Conservation (phyloP, 306 rosid species). For the Quercus cerris region DNA sequence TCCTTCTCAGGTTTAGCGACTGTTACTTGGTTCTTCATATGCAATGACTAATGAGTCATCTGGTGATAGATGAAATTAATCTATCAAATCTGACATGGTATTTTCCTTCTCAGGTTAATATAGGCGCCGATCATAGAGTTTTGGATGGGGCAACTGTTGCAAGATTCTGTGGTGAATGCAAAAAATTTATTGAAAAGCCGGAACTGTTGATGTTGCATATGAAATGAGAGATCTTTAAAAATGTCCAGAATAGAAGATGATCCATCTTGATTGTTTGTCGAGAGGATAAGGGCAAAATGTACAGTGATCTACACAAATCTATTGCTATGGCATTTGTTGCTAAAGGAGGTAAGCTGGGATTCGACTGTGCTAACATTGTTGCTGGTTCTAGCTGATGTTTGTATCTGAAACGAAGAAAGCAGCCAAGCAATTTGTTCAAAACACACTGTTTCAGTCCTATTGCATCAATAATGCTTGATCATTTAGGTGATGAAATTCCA, state of each 20-base stretch:
- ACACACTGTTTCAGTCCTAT: too few relatives aligned
- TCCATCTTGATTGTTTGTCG: neutral
- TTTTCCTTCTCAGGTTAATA: slow-evolving; percentile 56
- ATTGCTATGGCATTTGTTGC: neutral
- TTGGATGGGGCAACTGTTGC: slow-evolving; percentile 98
- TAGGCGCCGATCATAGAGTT: slow-evolving; percentile 96
- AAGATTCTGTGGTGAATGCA: slow-evolving; percentile 88
- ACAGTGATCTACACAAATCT: neutral
- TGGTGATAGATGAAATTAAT: neutral
- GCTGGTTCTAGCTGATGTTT: neutral
- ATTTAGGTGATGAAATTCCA: too few relatives aligned
- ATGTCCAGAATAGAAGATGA: too few relatives aligned
- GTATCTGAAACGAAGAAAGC: neutral
- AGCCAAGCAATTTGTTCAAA: too few relatives aligned
- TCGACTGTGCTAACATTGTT: neutral
- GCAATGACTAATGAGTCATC: neutral
- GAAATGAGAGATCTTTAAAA: slow-evolving; percentile 37
- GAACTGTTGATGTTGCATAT: slow-evolving; percentile 68
- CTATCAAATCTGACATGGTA: neutral
- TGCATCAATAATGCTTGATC: too few relatives aligned
- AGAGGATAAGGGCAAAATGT: neutral
- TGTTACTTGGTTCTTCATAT: neutral
- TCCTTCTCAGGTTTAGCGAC: too few relatives aligned
- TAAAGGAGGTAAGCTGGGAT: neutral
- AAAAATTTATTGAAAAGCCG: slow-evolving; percentile 67